Evolutionary conservation across 371 early-diverging fungal genomes (phyloP).

Genomic region (Mucor velutinosus): DNA sequence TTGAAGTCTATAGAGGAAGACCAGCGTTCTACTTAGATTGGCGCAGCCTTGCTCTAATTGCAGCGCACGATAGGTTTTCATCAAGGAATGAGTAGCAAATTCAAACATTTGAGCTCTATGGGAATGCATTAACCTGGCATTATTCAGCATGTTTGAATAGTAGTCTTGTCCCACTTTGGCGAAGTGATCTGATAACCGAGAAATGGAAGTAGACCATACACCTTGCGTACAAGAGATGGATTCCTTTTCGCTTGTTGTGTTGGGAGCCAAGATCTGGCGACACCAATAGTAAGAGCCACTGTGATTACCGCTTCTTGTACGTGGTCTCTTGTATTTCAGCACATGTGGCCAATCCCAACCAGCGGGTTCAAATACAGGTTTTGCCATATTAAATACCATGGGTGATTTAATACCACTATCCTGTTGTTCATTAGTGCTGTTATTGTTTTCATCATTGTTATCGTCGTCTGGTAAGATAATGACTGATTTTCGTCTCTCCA

Average conservation of each 20-base stretch:
- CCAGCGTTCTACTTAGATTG: slow-evolving; percentile 21
- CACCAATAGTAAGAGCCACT: slow-evolving; percentile 20
- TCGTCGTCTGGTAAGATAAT: neutral
- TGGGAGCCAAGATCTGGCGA: neutral
- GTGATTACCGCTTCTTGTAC: slow-evolving; percentile 1
- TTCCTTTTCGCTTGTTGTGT: neutral
- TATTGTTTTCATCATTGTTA: neutral
- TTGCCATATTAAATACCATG: slow-evolving; percentile 33
- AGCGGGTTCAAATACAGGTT: slow-evolving; percentile 38
- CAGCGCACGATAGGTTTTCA: slow-evolving; percentile 32
- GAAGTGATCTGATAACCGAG: slow-evolving; percentile 30
- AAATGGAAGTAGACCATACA: slow-evolving; percentile 33
- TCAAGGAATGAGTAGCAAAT: slow-evolving; percentile 29
- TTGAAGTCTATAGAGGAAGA: slow-evolving; percentile 28
- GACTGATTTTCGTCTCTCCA: slow-evolving; percentile 27
- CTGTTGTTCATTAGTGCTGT: neutral
- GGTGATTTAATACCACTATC: slow-evolving; percentile 1
- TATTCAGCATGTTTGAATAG: slow-evolving; percentile 36
- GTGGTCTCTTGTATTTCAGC: slow-evolving; percentile 24
- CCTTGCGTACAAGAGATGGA: neutral
- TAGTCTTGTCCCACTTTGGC: slow-evolving; percentile 33
- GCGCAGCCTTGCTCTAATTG: slow-evolving; percentile 41
- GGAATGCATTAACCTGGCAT: slow-evolving; percentile 32
- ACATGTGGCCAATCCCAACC: slow-evolving; percentile 40
- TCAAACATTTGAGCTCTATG: slow-evolving; percentile 38